Conservation (phyloP, 805 yeast species). For the Ogataea siamensis region DNA sequence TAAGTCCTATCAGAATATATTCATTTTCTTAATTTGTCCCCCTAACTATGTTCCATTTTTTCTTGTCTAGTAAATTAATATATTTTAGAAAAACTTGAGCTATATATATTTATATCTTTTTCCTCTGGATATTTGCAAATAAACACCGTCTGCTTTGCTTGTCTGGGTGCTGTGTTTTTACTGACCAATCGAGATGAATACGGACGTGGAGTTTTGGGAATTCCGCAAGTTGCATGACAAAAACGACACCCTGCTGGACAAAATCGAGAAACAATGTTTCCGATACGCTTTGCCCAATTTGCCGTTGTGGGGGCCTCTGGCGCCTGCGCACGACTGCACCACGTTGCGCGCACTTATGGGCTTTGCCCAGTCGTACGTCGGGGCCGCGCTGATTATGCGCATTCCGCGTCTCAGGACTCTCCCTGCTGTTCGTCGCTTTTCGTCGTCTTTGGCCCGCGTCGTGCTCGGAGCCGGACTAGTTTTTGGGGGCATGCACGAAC, state of each 20-base stretch:
- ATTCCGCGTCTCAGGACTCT: constrained; percentile 1
- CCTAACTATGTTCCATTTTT: no score
- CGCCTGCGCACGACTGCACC: constrained; percentile 36
- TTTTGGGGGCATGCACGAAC: constrained; percentile 25
- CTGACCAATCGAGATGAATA: constrained; percentile 1
- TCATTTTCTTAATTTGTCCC: no score
- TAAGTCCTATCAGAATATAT: neutral
- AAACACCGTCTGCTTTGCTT: neutral
- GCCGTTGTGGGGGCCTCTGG: constrained; percentile 34
- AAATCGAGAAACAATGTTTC: constrained; percentile 23
- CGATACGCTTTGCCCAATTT: constrained; percentile 31
- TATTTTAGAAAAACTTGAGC: neutral
- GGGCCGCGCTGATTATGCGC: constrained; percentile 17
- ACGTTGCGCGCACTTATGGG: constrained; percentile 28
- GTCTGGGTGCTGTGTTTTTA: neutral
- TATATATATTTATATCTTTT: neutral
- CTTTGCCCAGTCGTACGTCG: constrained; percentile 26
- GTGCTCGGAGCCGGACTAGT: constrained; percentile 13
- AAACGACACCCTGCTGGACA: constrained; percentile 21
- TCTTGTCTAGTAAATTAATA: neutral
- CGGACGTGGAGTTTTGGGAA: constrained; percentile 15
- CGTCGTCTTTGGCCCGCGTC: constrained; percentile 5
- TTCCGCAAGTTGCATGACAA: constrained; percentile 27
- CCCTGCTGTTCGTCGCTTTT: neutral
- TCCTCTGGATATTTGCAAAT: no score